phyloP scores from a whole-genome alignment of 2,329 filamentous ascomycete species.

The Diplodia mutila region DNA sequence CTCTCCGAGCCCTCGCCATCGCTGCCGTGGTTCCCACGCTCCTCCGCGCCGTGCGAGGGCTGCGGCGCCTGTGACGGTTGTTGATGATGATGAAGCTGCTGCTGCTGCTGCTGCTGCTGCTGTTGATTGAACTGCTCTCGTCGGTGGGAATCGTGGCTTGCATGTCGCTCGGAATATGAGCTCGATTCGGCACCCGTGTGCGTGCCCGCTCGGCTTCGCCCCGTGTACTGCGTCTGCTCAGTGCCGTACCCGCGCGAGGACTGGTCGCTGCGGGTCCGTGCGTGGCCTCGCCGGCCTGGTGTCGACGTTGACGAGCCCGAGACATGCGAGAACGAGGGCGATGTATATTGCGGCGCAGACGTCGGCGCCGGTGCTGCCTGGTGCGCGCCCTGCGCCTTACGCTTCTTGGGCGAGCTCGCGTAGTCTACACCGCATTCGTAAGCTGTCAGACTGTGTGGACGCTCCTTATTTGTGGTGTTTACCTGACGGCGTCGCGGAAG shows the following conservation, averaged over 20 bases:
- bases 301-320: constrained; percentile 25
- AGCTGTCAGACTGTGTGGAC: constrained; percentile 45
- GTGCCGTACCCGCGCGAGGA: constrained; percentile 12
- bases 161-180: constrained; percentile 16
- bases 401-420: constrained; percentile 80
- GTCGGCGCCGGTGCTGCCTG: constrained; percentile 56
- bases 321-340: constrained; percentile 26
- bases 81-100: background rate
- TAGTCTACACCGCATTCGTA: constrained; percentile 61
- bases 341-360: constrained; percentile 50
- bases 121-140: constrained; percentile 4
- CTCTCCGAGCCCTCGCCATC: constrained; percentile 18
- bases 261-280: constrained; percentile 26
- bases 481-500: constrained; percentile 75
- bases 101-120: background rate
- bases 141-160: constrained; percentile 24
- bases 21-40: constrained; percentile 5
- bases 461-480: constrained; percentile 42
- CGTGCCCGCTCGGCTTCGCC: constrained; percentile 20
- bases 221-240: constrained; percentile 23
- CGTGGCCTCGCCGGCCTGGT: constrained; percentile 21
- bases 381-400: constrained; percentile 68
- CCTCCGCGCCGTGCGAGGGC: background rate
- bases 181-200: constrained; percentile 25
- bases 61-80: constrained; percentile 9